Conservation (phyloP, 257 asterid species). For the Ophiorrhiza pumila region DNA sequence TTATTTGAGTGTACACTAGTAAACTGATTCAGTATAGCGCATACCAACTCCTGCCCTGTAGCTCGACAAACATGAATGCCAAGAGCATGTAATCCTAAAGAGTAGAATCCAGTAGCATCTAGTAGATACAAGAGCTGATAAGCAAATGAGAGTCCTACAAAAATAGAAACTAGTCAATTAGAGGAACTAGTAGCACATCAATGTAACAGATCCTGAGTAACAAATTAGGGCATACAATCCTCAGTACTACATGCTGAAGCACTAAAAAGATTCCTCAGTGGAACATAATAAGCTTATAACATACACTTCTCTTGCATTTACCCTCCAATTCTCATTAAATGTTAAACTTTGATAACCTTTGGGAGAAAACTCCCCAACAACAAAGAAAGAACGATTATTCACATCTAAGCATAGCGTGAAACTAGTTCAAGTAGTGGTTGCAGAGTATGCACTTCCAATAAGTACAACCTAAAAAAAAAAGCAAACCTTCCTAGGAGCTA, state of each 20-base stretch:
- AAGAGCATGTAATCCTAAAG: conserved; percentile 82
- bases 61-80: conserved; percentile 97
- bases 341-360: too few relatives aligned
- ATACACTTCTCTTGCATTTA: not conserved
- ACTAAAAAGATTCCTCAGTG: not conserved
- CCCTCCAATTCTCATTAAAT: not conserved
- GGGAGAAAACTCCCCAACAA: not conserved
- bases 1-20: not conserved
- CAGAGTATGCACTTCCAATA: not conserved
- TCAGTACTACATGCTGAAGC: not conserved
- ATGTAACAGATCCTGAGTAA: not conserved
- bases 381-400: not conserved
- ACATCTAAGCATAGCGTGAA: not conserved
- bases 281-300: not conserved
- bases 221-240: not conserved
- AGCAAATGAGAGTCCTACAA: conserved; percentile 85
- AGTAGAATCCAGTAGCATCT: conserved; percentile 96
- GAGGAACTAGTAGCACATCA: not conserved
- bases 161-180: conserved; percentile 12
- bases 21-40: conserved; percentile 8
- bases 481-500: not conserved
- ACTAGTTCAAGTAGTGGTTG: not conserved
- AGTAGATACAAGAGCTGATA: conserved; percentile 89
- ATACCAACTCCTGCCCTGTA: conserved; percentile 98
- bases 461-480: not conserved